Conservation (phyloP, 345 rosid species). For the Melastoma malabathricum region DNA sequence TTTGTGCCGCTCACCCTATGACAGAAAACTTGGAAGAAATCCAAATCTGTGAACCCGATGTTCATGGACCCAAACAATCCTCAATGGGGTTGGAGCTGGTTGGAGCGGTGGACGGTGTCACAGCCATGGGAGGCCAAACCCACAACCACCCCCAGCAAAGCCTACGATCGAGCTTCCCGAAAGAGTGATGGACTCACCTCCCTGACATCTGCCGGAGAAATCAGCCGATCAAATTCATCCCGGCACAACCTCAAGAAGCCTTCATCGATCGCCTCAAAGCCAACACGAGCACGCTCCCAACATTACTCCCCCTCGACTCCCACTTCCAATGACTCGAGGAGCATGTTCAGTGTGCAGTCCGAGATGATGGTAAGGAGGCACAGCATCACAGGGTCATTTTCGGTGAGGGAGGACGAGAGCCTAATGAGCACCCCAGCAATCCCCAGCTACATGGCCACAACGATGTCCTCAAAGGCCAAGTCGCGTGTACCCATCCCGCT, state of each 20-base stretch:
- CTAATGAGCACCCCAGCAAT: slow-evolving; percentile 46
- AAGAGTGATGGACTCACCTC: slow-evolving; percentile 33
- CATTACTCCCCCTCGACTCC: too few relatives aligned
- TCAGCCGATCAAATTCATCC: slow-evolving; percentile 17
- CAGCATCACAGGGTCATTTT: slow-evolving; percentile 44
- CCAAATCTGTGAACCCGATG: slow-evolving; percentile 33
- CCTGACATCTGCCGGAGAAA: slow-evolving; percentile 32
- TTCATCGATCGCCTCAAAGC: too few relatives aligned
- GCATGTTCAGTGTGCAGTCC: slow-evolving; percentile 43
- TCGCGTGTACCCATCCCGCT: slow-evolving; percentile 30
- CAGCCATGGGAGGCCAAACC: slow-evolving; percentile 56
- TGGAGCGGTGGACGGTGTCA: slow-evolving; percentile 89
- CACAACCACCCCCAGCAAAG: slow-evolving; percentile 22
- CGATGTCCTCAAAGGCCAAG: slow-evolving; percentile 48
- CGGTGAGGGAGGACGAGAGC: slow-evolving; percentile 62
- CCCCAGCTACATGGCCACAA: slow-evolving; percentile 63
- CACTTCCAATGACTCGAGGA: slow-evolving; percentile 32
- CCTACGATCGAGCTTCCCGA: slow-evolving; percentile 41
- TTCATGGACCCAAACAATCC: slow-evolving; percentile 67
- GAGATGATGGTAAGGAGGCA: slow-evolving; percentile 52
- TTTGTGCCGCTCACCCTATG: neutral
- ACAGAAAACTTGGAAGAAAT: slow-evolving; percentile 55
- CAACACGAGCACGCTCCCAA: too few relatives aligned
- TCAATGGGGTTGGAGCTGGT: slow-evolving; percentile 98
- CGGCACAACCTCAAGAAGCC: too few relatives aligned